Evolutionary conservation across 169 alveolate species (phyloP).

Genomic region (Plasmodium knowlesi): DNA sequence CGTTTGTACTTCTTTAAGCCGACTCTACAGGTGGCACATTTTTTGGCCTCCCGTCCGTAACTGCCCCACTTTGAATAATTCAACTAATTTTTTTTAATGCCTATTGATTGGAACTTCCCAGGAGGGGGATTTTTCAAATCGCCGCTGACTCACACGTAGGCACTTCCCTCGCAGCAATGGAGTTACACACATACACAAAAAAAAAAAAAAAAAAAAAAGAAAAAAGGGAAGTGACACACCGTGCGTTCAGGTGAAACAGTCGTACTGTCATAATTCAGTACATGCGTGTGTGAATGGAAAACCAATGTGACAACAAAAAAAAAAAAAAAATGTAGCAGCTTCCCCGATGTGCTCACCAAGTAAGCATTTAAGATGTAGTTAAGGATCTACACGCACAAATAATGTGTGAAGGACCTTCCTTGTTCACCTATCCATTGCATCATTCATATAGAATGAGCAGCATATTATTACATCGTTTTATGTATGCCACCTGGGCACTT

Average conservation of each 20-base stretch:
- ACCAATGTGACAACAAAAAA: not conserved
- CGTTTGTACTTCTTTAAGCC: not conserved
- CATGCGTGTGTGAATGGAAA: not conserved
- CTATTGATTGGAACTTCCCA: not conserved
- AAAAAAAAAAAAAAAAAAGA: not conserved
- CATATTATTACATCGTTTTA: not conserved
- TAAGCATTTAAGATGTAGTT: not conserved
- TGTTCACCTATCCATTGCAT: not conserved
- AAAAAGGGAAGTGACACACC: not conserved
- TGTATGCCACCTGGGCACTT: not conserved
- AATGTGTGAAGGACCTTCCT: no score
- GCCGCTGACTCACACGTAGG: not conserved
- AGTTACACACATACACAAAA: no score
- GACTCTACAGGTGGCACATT: not conserved
- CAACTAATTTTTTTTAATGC: not conserved
- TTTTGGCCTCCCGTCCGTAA: no score
- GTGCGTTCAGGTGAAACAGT: not conserved
- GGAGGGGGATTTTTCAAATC: not conserved
- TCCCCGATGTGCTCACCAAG: not conserved
- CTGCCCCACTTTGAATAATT: not conserved
- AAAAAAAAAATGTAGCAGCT: not conserved
- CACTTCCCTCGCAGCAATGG: not conserved
- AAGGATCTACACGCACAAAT: not conserved
- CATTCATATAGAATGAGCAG: not conserved
- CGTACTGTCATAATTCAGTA: not conserved